phyloP scores from a whole-genome alignment of 2,329 filamentous ascomycete genomes.

The Diaporthe helianthi region DNA sequence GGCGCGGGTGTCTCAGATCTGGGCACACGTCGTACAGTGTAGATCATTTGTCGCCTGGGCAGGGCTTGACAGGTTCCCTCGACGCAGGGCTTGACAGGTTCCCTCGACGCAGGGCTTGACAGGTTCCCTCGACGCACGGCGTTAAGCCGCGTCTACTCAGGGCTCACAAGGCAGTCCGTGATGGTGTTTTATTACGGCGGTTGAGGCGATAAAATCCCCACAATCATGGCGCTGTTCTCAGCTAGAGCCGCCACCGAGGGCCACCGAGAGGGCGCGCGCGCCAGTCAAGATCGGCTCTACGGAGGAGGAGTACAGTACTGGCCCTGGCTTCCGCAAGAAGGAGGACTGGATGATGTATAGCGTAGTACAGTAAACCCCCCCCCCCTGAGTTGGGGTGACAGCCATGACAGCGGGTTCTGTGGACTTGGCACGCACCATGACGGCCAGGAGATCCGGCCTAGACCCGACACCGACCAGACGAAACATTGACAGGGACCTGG shows the following conservation, averaged over 20 bases:
- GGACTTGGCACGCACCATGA: conserved; percentile 16
- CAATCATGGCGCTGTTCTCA: conserved; percentile 27
- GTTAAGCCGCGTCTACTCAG: not conserved
- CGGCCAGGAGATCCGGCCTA: conserved; percentile 13
- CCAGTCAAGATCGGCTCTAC: conserved; percentile 2
- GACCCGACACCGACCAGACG: conserved; percentile 16
- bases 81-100: too few relatives aligned
- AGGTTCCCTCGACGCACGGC: not conserved
- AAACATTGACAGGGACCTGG: conserved; percentile 26
- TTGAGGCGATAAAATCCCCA: conserved; percentile 11
- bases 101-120: too few relatives aligned
- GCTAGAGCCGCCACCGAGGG: conserved; percentile 26
- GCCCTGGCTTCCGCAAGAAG: not conserved
- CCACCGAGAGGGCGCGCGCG: conserved; percentile 22
- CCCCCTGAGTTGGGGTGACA: conserved; percentile 4
- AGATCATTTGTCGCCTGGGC: conserved; percentile 13
- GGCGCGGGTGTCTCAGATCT: conserved; percentile 15
- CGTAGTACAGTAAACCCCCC: not conserved
- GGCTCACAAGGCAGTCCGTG: not conserved
- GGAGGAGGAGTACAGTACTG: too few relatives aligned
- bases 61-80: too few relatives aligned
- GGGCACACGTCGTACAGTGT: not conserved
- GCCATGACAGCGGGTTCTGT: conserved; percentile 9
- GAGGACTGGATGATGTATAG: conserved; percentile 18
- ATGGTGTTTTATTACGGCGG: not conserved